phyloP scores from a whole-genome alignment of 108 stramenopile species.

The Cylindrotheca fusiformis region DNA sequence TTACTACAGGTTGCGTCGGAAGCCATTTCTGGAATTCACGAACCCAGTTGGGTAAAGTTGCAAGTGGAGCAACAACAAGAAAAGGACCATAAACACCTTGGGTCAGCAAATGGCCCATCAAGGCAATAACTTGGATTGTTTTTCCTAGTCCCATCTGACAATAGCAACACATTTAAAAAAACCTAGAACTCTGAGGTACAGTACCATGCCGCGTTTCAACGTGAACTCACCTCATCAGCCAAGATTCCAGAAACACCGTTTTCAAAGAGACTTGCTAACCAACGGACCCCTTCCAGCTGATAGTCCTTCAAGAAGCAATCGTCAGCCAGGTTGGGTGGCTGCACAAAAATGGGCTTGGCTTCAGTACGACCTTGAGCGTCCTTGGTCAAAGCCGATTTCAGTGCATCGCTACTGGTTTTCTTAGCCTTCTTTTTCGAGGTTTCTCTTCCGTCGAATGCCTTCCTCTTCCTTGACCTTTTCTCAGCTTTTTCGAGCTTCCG shows the following conservation, averaged over 20 bases:
- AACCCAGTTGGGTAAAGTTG: slow-evolving; percentile 98
- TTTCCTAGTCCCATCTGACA: slow-evolving; percentile 44
- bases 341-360: slow-evolving; percentile 73
- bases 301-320: slow-evolving; percentile 84
- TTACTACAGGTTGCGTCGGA: slow-evolving; percentile 77
- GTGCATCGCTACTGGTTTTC: slow-evolving; percentile 48
- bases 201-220: too few relatives aligned
- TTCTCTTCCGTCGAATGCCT: slow-evolving; percentile 15
- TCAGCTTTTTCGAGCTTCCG: slow-evolving; percentile 37
- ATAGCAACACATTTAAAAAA: slow-evolving; percentile 30
- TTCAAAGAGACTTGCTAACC: slow-evolving; percentile 96
- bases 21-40: slow-evolving; percentile 97
- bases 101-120: slow-evolving; percentile 91
- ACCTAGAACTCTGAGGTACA: too few relatives aligned
- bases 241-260: slow-evolving; percentile 98
- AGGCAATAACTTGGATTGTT: slow-evolving; percentile 94
- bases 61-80: slow-evolving; percentile 94
- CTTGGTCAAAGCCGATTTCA: slow-evolving; percentile 64
- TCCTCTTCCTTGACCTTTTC: slow-evolving; percentile 49
- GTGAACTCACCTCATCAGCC: slow-evolving; percentile 94
- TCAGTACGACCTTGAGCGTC: slow-evolving; percentile 38
- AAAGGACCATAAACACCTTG: slow-evolving; percentile 89
- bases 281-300: slow-evolving; percentile 89
- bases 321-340: slow-evolving; percentile 71
- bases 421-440: slow-evolving; percentile 49